Evolutionary conservation across 176 grass and related monocot species (phyloP), one percentile per base, ranked within the genome.

Genomic region (barley (Hordeum vulgare)): DNA sequence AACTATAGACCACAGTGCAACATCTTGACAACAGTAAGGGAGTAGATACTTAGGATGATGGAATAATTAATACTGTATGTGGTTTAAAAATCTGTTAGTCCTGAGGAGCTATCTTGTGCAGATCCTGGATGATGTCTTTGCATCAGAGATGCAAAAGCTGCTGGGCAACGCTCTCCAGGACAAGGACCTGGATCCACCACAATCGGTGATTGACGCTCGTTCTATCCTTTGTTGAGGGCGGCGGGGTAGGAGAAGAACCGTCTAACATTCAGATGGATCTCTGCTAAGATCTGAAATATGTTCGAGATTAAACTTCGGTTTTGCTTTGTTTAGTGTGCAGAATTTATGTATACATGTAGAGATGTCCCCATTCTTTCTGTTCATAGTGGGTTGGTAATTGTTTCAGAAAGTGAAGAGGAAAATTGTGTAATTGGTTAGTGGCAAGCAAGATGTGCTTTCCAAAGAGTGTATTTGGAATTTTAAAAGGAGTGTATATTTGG

Each of bases 61-160:
- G 44, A 79, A 44, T 18, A 45, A 23, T 23, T 69, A 20, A 9
- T 51, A 51, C 17, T 15, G 15, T 27, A 31, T n/a, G 35, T 25
- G 26, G 28, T 40, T 21, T 39, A 69, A 35, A 23, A 29, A 53
- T 59, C 26, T 26, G 34, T 73, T 83, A 81, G 87, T 36, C 33
- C 25, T 39, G 24, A 82, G 0, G 31, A 39, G 13, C 81, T 64
- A 51, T 71, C 13, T 80, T 78, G 14, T 82, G 85, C 93, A 98
- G 96, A 98, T 98, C 27, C 77, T 98, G 20, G 96, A 93, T 44
- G 96, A 93, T 57, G 82, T 89, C 31, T 98, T 98, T 37, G 93
- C 89, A 74, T 95, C 90, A 34, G 93, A 98, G 66, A 95, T 98
- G 96, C 96, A 98, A 61, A 98, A 93, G 74, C 80, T 93, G 26